Base-by-base conservation (phyloP, 805 yeast genomes). In the Suhomyces emberorum region DNA sequence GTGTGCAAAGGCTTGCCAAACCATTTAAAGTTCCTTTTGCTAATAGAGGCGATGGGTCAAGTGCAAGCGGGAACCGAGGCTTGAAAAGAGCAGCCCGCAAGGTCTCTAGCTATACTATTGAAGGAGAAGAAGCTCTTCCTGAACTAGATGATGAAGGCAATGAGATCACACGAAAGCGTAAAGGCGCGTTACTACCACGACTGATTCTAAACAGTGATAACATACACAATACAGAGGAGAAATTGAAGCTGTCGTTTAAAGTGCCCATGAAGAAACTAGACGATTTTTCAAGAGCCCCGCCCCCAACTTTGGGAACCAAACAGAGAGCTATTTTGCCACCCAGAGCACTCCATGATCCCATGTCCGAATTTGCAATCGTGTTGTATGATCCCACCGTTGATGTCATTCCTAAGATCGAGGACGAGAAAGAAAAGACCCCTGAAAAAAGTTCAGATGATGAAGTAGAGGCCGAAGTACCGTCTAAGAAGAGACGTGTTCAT, bases 381-480 rank as follows among this genome's bases (percentile, higher is more conserved):
- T 67, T 93, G 30, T 93, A 88, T 53, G 98, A 93, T 58, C 98
- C 98, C 0, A 86, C 98, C 0, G 81, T 91, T 3, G 98, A 93
- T 53, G 74, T 49, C 17, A 50, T 66, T 25, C 69, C 70, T 3
- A 52, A 48, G 18, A 38, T 40, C 3, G 56, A 55, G 23, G 57
- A 49, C 8, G 46, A 44, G 16, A 34, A 33, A 30, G 48, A 41
- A 14, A 5, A 7, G 14, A 23, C 9, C 5, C 29, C 32, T 1
- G 32, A 36, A 16, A 32, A 47, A 1, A 35, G 45, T 1, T 47
- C 41, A 19, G 46, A 38, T n/a, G 44, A 41, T 12, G 42, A 16
- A 16, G 22, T 36, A 10, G 16, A 25, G n/a, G 49, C 43, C 21
- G 40, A 37, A 26, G 41, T 49, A 8, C 55, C 55, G 6, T 46